A percentile compares a stretch with the other conserved stretches of the same genome.
These are phyloP conservation scores for Rheum nobile DNA, from an alignment of 148 eudicot genomes.

Conservation along the genomic window DNA sequence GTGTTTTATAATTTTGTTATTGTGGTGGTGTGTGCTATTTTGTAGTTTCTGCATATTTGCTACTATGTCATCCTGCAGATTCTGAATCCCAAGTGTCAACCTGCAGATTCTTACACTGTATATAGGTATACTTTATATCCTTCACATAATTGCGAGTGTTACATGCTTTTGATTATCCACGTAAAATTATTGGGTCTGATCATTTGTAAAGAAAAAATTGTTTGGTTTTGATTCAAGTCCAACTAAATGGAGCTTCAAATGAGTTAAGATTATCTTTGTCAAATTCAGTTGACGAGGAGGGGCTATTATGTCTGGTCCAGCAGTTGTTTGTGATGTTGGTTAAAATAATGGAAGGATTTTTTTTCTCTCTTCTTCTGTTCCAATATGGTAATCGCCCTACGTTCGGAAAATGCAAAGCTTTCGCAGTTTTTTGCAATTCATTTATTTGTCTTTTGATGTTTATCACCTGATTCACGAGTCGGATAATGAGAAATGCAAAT, in stretches of 20 bases:
- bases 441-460: neutral
- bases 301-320: neutral
- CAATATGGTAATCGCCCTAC: neutral
- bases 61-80: too few relatives aligned
- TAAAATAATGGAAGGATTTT: neutral
- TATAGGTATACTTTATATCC: constrained; percentile 30
- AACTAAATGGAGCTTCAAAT: neutral
- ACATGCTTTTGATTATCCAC: neutral
- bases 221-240: neutral
- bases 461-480: neutral
- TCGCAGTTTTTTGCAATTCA: neutral
- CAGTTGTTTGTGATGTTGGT: neutral
- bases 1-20: too few relatives aligned
- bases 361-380: neutral
- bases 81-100: constrained; percentile 81
- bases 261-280: neutral
- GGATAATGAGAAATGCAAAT: neutral
- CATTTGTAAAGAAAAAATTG: neutral
- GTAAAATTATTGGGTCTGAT: neutral
- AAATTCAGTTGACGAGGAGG: neutral
- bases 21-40: too few relatives aligned
- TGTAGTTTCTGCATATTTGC: too few relatives aligned
- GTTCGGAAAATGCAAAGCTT: neutral
- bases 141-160: neutral
- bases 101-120: constrained; percentile 64